phyloP scores from a whole-genome alignment of 2,329 filamentous ascomycete species.

The Mycocentrospora acerina region DNA sequence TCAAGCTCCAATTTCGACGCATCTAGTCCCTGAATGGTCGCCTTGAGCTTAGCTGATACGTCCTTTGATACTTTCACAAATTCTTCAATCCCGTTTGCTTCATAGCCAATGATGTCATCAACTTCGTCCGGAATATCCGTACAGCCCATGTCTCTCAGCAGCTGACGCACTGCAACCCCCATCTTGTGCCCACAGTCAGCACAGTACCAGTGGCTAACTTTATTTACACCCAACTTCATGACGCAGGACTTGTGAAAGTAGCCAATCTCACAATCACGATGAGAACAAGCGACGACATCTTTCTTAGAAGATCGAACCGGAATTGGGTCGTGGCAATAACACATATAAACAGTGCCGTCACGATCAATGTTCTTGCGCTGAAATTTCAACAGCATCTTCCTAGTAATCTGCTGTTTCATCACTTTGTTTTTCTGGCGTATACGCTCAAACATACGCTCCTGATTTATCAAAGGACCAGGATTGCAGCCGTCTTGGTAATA shows the following conservation, averaged over 20 bases:
- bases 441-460: slow-evolving; percentile 15
- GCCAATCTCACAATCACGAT: slow-evolving; percentile 14
- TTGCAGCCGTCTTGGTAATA: slow-evolving; percentile 7
- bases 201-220: slow-evolving; percentile 29
- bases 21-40: not conserved
- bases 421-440: slow-evolving; percentile 12
- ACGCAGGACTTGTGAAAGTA: slow-evolving; percentile 28
- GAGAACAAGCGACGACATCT: slow-evolving; percentile 16
- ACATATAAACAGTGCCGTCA: slow-evolving; percentile 6
- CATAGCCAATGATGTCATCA: not conserved
- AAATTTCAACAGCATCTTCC: slow-evolving; percentile 8
- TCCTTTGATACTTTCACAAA: not conserved
- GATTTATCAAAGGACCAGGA: slow-evolving; percentile 17
- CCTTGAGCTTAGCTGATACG: not conserved
- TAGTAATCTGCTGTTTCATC: slow-evolving; percentile 8
- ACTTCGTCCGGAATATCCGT: slow-evolving; percentile 4
- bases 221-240: slow-evolving; percentile 16
- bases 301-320: not conserved
- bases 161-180: slow-evolving; percentile 8
- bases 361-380: slow-evolving; percentile 2
- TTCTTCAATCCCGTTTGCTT: not conserved
- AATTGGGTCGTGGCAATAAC: slow-evolving; percentile 19
- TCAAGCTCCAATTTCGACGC: not conserved
- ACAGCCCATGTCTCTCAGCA: slow-evolving; percentile 6
- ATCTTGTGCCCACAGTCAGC: slow-evolving; percentile 21